Percentiles rank a stretch among this genome's conserved stretches.
phyloP scores from a whole-genome alignment of 1,284 basidiomycete genomes.

The Apiotrichum gamsii region DNA sequence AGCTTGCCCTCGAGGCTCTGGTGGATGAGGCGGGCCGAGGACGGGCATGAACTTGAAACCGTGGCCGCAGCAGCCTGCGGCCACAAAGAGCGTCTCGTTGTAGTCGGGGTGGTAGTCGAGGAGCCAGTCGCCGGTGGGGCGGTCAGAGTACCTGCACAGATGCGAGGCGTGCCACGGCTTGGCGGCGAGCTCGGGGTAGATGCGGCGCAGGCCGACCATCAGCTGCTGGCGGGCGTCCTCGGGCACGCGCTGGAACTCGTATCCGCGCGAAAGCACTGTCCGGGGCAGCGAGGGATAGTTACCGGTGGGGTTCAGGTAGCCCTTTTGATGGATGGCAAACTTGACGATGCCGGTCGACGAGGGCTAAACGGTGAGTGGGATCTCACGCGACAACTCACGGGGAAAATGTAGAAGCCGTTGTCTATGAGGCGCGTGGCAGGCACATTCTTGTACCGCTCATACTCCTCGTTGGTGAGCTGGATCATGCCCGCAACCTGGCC shows the following conservation, averaged over 20 bases:
- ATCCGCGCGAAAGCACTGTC: slow-evolving; percentile 1
- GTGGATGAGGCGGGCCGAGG: slow-evolving; percentile 5
- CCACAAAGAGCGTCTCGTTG: slow-evolving; percentile 28
- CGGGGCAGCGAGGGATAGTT: slow-evolving; percentile 6
- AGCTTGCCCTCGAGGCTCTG: neutral
- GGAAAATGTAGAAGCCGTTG: slow-evolving; percentile 66
- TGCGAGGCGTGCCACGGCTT: slow-evolving; percentile 15
- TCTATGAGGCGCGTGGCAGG: slow-evolving; percentile 66
- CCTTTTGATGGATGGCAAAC: slow-evolving; percentile 38
- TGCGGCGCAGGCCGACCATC: slow-evolving; percentile 1
- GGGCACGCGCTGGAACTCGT: slow-evolving; percentile 4
- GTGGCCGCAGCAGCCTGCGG: slow-evolving; percentile 39
- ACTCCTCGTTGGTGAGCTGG: slow-evolving; percentile 62
- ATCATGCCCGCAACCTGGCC: slow-evolving; percentile 65
- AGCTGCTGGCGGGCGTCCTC: slow-evolving; percentile 8
- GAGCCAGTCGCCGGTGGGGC: slow-evolving; percentile 41
- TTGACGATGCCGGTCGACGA: slow-evolving; percentile 30
- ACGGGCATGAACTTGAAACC: slow-evolving; percentile 29
- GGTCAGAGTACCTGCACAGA: slow-evolving; percentile 38
- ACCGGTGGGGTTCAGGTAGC: slow-evolving; percentile 24
- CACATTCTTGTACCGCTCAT: slow-evolving; percentile 53
- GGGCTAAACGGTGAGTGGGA: slow-evolving; percentile 17
- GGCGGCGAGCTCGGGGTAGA: slow-evolving; percentile 18
- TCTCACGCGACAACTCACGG: slow-evolving; percentile 41
- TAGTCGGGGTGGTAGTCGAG: slow-evolving; percentile 31